Evolutionary conservation across 225 moss, liverwort and hornwort genomes (phyloP).

Genomic region (Marchantia paleacea): DNA sequence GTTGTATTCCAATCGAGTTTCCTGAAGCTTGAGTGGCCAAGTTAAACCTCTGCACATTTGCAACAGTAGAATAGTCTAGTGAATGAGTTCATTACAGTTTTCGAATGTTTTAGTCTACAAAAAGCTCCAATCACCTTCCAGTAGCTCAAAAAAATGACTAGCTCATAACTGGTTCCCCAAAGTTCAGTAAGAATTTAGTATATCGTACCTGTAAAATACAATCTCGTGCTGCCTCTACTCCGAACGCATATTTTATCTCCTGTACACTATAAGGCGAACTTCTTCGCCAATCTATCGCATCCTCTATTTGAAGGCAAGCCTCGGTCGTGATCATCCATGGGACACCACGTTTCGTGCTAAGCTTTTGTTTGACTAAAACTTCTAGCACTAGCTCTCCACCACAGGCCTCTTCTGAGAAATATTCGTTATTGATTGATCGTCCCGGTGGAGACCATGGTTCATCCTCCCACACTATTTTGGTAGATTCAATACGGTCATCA

Average conservation of each 20-base stretch:
- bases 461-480: conserved; percentile 67
- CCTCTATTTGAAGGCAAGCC: conserved; percentile 57
- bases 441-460: conserved; percentile 54
- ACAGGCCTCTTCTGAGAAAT: not conserved
- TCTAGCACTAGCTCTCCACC: conserved; percentile 67
- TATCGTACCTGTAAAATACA: conserved; percentile 61
- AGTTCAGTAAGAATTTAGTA: not conserved
- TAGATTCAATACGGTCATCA: conserved; percentile 69
- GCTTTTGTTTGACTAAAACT: conserved; percentile 50
- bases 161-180: not conserved
- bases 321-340: conserved; percentile 68
- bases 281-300: conserved; percentile 71
- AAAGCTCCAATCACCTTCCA: not conserved
- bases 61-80: not conserved
- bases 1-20: conserved; percentile 45
- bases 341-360: conserved; percentile 37
- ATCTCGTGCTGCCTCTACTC: conserved; percentile 69
- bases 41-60: conserved; percentile 62
- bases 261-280: conserved; percentile 91
- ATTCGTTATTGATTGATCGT: conserved; percentile 22
- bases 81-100: not conserved
- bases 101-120: no score
- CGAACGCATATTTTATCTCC: conserved; percentile 67
- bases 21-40: conserved; percentile 70
- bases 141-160: not conserved